A percentile compares a stretch with the other conserved stretches of the same genome.
Conservation (phyloP, 2,329 filamentous ascomycete genomes). For the Byssothecium circinans region DNA sequence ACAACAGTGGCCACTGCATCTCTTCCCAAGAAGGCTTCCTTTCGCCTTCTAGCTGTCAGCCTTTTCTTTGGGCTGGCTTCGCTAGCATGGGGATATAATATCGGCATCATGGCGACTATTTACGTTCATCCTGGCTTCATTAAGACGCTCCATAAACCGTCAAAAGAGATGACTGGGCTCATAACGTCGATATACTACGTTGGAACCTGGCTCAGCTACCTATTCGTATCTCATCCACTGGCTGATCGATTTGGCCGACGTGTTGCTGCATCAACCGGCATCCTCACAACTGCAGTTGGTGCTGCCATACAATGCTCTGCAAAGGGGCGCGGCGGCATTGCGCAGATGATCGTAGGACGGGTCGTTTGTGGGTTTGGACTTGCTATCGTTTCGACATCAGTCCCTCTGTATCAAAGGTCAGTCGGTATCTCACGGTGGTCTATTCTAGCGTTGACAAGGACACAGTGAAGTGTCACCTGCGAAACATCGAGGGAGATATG, state of each 20-base stretch:
- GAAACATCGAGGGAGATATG: constrained; percentile 56
- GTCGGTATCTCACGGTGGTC: background rate
- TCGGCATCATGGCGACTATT: constrained; percentile 60
- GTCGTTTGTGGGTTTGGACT: constrained; percentile 58
- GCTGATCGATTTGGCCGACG: constrained; percentile 57
- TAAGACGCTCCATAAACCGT: constrained; percentile 50
- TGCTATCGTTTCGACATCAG: constrained; percentile 58
- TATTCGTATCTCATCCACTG: constrained; percentile 56
- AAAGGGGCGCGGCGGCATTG: constrained; percentile 45
- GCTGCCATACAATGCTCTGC: constrained; percentile 53
- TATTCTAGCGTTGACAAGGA: background rate
- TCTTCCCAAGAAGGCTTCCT: constrained; percentile 16
- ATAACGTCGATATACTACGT: constrained; percentile 62
- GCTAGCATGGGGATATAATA: constrained; percentile 62
- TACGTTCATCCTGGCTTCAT: constrained; percentile 60
- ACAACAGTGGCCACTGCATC: constrained; percentile 4
- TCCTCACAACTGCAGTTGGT: constrained; percentile 52
- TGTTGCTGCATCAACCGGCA: constrained; percentile 54
- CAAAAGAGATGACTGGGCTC: constrained; percentile 52
- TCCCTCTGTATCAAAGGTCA: constrained; percentile 61
- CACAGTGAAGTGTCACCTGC: constrained; percentile 59
- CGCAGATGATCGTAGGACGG: constrained; percentile 55
- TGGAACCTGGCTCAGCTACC: constrained; percentile 59
- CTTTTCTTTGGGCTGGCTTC: constrained; percentile 59
- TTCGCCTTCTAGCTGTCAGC: constrained; percentile 44